Evolutionary conservation across 495 filamentous ascomycete species (phyloP).

Genomic region (Friedmanniomyces endolithicus): DNA sequence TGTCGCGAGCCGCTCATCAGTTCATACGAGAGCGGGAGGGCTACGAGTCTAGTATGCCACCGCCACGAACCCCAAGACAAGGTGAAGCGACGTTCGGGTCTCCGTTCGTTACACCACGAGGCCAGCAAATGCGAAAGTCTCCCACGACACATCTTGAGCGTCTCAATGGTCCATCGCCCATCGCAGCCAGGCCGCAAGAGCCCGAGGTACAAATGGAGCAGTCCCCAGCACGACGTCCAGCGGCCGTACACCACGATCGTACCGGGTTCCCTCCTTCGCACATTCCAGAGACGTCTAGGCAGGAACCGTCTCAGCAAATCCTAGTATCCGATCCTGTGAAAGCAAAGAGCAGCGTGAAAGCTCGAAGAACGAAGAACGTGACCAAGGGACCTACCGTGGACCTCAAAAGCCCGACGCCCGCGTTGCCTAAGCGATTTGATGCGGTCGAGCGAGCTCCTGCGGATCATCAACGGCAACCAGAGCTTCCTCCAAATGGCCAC

Average conservation of each 20-base stretch:
- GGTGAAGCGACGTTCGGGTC: neutral
- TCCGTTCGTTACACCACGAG: neutral
- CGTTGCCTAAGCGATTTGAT: neutral
- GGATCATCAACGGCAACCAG: neutral
- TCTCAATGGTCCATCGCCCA: neutral
- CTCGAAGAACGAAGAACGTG: neutral
- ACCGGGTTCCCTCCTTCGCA: neutral
- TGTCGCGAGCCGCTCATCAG: slow-evolving; percentile 12
- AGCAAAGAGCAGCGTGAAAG: neutral
- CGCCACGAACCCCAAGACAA: slow-evolving; percentile 7
- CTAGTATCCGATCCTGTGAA: neutral
- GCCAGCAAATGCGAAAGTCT: neutral
- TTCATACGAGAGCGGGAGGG: slow-evolving; percentile 9
- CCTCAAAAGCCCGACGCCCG: neutral
- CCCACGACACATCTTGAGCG: neutral
- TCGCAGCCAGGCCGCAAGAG: neutral
- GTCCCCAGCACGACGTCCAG: neutral
- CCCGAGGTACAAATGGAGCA: neutral
- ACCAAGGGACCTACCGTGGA: neutral
- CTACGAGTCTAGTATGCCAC: slow-evolving; percentile 4
- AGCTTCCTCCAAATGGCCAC: neutral
- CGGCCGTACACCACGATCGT: neutral
- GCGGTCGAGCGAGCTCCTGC: neutral
- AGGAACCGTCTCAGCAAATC: neutral
- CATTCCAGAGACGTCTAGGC: neutral